Conservation (phyloP, 2,329 filamentous ascomycete species). For the Talaromyces sp. region DNA sequence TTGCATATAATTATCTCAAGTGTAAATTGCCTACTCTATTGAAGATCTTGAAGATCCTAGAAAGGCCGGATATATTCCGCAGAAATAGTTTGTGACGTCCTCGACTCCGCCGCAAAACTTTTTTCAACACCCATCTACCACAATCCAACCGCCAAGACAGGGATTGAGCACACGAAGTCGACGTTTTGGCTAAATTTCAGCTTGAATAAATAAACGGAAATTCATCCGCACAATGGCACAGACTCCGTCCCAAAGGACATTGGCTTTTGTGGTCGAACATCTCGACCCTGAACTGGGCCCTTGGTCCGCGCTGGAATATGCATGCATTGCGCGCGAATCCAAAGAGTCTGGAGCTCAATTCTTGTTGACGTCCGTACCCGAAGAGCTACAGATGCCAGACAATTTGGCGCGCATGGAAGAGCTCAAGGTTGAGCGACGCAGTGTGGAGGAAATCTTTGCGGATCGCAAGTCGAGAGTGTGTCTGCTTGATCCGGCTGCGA, state of each 20-base stretch:
- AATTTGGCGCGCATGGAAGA: conserved; percentile 59
- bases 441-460: conserved; percentile 78
- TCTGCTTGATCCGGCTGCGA: conserved; percentile 80
- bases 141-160: not conserved
- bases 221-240: conserved; percentile 24
- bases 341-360: conserved; percentile 64
- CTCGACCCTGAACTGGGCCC: conserved; percentile 88
- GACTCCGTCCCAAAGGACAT: conserved; percentile 37
- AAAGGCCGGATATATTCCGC: not conserved
- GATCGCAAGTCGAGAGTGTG: conserved; percentile 73
- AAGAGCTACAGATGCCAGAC: conserved; percentile 57
- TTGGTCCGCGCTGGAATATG: conserved; percentile 94
- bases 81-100: conserved; percentile 15
- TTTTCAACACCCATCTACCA: not conserved
- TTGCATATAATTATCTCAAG: too few relatives aligned
- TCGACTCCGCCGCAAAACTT: conserved; percentile 14
- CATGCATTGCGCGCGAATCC: conserved; percentile 79
- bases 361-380: conserved; percentile 75
- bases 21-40: too few relatives aligned
- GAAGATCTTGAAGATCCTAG: not conserved
- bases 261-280: conserved; percentile 93
- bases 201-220: not conserved
- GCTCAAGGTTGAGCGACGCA: conserved; percentile 68
- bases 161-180: not conserved
- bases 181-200: not conserved